Evolutionary conservation across 1,139 yeast genomes (phyloP).

Genomic region (Eremothecium gossypii): DNA sequence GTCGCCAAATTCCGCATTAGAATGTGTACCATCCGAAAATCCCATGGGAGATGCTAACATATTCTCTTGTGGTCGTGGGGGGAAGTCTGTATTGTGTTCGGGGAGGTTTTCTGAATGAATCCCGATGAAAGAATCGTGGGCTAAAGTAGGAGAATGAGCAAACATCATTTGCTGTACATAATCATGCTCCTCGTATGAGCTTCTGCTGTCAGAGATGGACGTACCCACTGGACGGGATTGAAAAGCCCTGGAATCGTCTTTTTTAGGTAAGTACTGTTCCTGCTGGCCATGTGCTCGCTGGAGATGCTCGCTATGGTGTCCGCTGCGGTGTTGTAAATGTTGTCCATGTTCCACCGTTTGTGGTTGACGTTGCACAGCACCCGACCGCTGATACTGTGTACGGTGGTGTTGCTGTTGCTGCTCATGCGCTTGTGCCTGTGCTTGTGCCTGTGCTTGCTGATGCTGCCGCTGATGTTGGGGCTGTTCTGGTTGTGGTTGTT

Average conservation of each 20-base stretch:
- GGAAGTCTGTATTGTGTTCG: conserved; percentile 34
- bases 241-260: conserved; percentile 10
- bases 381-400: conserved; percentile 5
- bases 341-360: not conserved
- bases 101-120: conserved; percentile 34
- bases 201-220: conserved; percentile 2
- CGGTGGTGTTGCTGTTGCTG: conserved; percentile 18
- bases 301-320: too few species aligned
- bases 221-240: not conserved
- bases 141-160: conserved; percentile 19
- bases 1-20: conserved; percentile 24
- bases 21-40: conserved; percentile 8
- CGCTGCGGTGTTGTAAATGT: too few species aligned
- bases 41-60: conserved; percentile 20
- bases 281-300: conserved; percentile 9
- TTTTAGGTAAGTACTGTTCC: conserved; percentile 21
- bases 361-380: not conserved
- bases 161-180: conserved; percentile 18
- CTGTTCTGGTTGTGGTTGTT: conserved; percentile 17
- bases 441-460: conserved; percentile 13
- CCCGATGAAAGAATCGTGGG: conserved; percentile 27
- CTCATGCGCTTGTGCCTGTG: conserved; percentile 22
- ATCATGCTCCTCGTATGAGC: conserved; percentile 12
- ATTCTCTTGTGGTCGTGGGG: conserved; percentile 37
- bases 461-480: conserved; percentile 20